Evolutionary conservation across 1,284 basidiomycete species (phyloP), one percentile per base, ranked within the genome.

Genomic region (Filobasidium uniguttulatum): DNA sequence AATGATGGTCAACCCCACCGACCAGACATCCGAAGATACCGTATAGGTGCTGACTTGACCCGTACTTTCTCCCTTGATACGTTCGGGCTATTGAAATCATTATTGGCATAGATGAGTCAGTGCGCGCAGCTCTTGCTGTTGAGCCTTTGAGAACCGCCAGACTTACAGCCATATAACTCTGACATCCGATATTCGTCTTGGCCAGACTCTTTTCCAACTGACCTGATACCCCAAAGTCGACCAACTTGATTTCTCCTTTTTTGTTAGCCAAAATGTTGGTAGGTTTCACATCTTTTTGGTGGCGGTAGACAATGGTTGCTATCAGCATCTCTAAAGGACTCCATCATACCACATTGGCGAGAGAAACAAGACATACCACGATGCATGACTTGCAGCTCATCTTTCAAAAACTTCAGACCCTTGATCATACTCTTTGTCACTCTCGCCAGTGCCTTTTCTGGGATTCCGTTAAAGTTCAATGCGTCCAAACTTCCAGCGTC

Each of bases 121-220:
- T 40, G 36, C 50, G 37, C 35, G n/a, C 9, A n/a, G 26, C 9
- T 3, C 23, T 19, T 6, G n/a, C n/a, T 15, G 28, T 45, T 3
- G 25, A 26, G 28, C 22, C 20, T 5, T 41, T 14, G 23, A 9
- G 4, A 20, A 8, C n/a, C 20, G 47, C 37, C 40, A 25, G 12
- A 76, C 82, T 64, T 67, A 86, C 85, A 43, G 93, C 93, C 91
- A 98, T 98, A 71, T 98, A 98, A 56, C 81, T 85, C 68, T 98
- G 94, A 67, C 94, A 98, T 3, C 94, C 93, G 38, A 98, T 97
- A 62, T 97, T 97, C 14, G 93, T 98, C 73, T 94, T 96, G 22
- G 94, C 93, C 19, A 98, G 74, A 52, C 83, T 87, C 67, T 91
- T 90, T 67, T 98, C 91, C 34, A 98, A 76, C 66, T 98, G 91